These are phyloP conservation scores for Pouteria glomerata DNA, from an alignment of 148 eudicot genomes.

Conservation along the genomic window DNA sequence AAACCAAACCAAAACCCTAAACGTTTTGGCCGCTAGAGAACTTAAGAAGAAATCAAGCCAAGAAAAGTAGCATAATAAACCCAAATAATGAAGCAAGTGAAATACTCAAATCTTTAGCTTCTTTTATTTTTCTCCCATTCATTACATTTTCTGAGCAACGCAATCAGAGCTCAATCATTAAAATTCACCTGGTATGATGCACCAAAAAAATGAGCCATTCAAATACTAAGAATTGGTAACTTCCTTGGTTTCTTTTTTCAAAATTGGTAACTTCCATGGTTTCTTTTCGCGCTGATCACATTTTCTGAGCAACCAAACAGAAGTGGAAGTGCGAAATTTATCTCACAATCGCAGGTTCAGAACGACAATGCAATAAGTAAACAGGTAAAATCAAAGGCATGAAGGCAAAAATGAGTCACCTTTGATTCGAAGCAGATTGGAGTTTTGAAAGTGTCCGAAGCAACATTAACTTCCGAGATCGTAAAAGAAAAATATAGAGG, in stretches of 20 bases:
- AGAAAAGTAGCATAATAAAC: neutral
- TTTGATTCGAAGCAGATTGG: neutral
- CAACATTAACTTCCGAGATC: neutral
- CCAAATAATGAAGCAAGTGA: neutral
- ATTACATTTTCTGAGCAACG: too few relatives aligned
- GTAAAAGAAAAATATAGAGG: neutral
- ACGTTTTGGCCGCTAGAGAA: neutral
- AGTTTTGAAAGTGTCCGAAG: neutral
- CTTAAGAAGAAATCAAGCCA: neutral
- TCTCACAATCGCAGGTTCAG: neutral
- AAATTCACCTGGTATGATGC: too few relatives aligned
- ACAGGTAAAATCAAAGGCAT: neutral
- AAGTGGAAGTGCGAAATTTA: neutral
- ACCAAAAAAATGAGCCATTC: too few relatives aligned
- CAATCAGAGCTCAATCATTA: too few relatives aligned
- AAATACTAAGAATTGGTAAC: too few relatives aligned
- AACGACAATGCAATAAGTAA: neutral
- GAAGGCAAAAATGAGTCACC: neutral
- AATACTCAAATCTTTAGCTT: neutral
- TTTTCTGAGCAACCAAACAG: slow-evolving; percentile 1
- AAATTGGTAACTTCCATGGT: too few relatives aligned
- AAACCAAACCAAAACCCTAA: neutral
- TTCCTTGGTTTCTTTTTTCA: too few relatives aligned
- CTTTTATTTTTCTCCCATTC: neutral
- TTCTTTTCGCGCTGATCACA: neutral